Evolutionary conservation across 1,284 basidiomycete genomes (phyloP).

Genomic region (Irpex sp.): DNA sequence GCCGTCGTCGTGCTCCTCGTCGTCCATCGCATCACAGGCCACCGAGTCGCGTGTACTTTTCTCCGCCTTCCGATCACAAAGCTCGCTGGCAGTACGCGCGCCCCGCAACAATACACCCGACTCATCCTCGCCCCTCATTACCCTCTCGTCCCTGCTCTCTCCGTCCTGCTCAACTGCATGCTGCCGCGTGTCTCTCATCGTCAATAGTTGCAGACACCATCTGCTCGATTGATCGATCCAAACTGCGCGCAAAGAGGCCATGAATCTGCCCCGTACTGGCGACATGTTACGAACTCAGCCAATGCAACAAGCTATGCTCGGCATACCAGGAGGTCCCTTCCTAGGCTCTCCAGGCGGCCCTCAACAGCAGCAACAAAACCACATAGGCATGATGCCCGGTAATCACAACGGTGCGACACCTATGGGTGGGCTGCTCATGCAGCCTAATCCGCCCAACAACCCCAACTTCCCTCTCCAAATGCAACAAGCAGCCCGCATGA

Average conservation of each 20-base stretch:
- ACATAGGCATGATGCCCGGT: constrained; percentile 34
- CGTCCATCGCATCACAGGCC: background rate
- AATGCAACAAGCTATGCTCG: background rate
- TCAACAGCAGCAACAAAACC: constrained; percentile 28
- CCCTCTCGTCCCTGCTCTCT: background rate
- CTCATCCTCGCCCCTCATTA: background rate
- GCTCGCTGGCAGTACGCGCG: constrained; percentile 1
- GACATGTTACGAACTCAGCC: constrained; percentile 2
- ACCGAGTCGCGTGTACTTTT: background rate
- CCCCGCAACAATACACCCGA: background rate
- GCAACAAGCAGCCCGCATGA: constrained; percentile 16
- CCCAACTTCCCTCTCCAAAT: constrained; percentile 16
- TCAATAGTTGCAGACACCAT: background rate
- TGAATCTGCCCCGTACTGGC: background rate
- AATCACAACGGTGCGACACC: constrained; percentile 17
- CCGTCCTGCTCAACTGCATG: background rate
- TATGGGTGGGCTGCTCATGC: constrained; percentile 12
- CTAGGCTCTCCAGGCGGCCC: background rate
- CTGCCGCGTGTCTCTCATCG: background rate
- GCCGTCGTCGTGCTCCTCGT: constrained; percentile 11
- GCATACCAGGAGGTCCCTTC: background rate
- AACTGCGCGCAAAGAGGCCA: background rate
- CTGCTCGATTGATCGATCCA: background rate
- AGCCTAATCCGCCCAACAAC: constrained; percentile 3
- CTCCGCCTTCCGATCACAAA: constrained; percentile 1